phyloP scores from a whole-genome alignment of 2,329 filamentous ascomycete species.

The Falciphora oryzae region DNA sequence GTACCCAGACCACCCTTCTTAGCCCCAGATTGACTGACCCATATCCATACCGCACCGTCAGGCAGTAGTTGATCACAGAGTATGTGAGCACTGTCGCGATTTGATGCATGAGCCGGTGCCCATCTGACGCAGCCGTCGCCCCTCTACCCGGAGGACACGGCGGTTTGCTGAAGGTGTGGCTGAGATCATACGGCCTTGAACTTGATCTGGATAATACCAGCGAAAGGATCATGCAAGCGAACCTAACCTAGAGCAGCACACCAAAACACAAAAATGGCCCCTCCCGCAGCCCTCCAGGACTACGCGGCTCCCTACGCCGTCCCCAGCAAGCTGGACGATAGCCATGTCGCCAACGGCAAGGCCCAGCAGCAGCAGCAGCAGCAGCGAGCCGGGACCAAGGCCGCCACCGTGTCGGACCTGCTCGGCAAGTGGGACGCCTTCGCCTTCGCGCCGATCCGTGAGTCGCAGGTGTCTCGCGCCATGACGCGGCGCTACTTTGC shows the following conservation, averaged over 20 bases:
- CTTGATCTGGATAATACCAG: slow-evolving; percentile 42
- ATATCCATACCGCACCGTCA: not conserved
- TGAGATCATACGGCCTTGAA: slow-evolving; percentile 34
- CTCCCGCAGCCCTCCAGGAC: slow-evolving; percentile 59
- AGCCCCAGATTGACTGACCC: not conserved
- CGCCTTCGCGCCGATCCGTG: slow-evolving; percentile 79
- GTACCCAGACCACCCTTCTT: not conserved
- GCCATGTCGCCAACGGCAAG: slow-evolving; percentile 26
- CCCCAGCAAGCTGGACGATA: slow-evolving; percentile 35
- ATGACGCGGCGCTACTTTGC: slow-evolving; percentile 93
- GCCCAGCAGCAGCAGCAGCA: slow-evolving; percentile 13
- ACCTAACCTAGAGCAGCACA: slow-evolving; percentile 7
- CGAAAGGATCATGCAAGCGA: slow-evolving; percentile 94
- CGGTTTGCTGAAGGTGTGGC: slow-evolving; percentile 19
- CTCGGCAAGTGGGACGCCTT: slow-evolving; percentile 79
- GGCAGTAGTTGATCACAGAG: not conserved
- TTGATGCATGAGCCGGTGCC: slow-evolving; percentile 31
- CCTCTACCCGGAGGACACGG: not conserved
- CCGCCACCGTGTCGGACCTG: slow-evolving; percentile 28
- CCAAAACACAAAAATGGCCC: slow-evolving; percentile 58
- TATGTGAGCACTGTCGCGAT: slow-evolving; percentile 14
- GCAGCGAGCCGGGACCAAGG: slow-evolving; percentile 13
- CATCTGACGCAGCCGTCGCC: slow-evolving; percentile 14
- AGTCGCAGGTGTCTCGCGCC: slow-evolving; percentile 85
- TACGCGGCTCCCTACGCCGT: slow-evolving; percentile 44